These are phyloP conservation scores for Mariannaea sp. DNA, from an alignment of 2,329 filamentous ascomycete species.

Conservation along the genomic window DNA sequence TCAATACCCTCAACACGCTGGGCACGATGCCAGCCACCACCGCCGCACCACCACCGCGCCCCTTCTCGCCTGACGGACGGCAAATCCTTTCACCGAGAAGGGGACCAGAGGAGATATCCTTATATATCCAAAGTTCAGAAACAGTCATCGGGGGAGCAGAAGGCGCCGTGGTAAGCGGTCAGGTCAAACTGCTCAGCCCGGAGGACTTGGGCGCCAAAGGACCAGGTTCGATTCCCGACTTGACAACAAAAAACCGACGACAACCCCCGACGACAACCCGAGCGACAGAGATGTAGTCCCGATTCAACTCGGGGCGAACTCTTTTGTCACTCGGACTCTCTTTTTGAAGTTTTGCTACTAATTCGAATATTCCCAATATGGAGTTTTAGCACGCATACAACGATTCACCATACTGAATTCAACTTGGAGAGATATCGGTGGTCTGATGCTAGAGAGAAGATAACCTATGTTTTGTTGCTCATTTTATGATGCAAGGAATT, in stretches of 20 bases:
- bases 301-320: constrained; percentile 32
- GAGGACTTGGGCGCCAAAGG: constrained; percentile 18
- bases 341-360: not conserved
- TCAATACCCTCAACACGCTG: not conserved
- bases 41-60: not conserved
- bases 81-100: not conserved
- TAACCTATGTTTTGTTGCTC: too few relatives aligned
- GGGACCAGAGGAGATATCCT: not conserved
- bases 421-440: too few relatives aligned
- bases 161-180: constrained; percentile 37
- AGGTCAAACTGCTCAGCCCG: constrained; percentile 35
- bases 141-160: constrained; percentile 22
- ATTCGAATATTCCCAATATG: too few relatives aligned
- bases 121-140: constrained; percentile 16
- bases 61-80: not conserved
- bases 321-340: constrained; percentile 30
- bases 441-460: too few relatives aligned
- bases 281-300: constrained; percentile 35
- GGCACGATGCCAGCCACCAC: constrained; percentile 7
- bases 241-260: constrained; percentile 12
- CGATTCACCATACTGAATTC: too few relatives aligned
- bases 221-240: constrained; percentile 23
- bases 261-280: constrained; percentile 18
- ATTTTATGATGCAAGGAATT: too few relatives aligned
- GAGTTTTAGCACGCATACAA: too few relatives aligned